phyloP scores from a whole-genome alignment of 23 red algal species.

The Gracilaria gracilis region DNA sequence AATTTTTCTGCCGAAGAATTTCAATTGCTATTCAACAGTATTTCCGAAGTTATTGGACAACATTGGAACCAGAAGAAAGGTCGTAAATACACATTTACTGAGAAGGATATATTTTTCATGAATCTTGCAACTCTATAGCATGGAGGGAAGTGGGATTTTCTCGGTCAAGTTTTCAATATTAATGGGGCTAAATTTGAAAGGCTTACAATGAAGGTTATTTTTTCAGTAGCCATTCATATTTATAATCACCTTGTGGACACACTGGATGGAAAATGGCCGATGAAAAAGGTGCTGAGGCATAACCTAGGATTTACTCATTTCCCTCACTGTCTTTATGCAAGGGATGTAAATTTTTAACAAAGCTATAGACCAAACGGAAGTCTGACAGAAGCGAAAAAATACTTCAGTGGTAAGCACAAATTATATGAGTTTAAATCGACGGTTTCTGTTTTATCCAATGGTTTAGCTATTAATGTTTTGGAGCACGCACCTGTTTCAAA shows the following conservation, averaged over 20 bases:
- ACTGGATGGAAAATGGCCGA: neutral
- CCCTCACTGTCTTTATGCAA: neutral
- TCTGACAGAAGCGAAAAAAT: neutral
- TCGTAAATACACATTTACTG: neutral
- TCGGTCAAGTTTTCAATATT: neutral
- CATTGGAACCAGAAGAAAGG: neutral
- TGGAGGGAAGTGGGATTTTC: neutral
- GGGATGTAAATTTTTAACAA: slow-evolving; percentile 8
- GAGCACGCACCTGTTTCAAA: neutral
- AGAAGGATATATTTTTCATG: slow-evolving; percentile 41
- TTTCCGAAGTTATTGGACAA: neutral
- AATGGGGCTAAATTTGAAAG: slow-evolving; percentile 2
- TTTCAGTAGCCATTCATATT: neutral
- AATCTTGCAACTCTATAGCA: slow-evolving; percentile 16
- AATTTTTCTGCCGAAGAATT: neutral
- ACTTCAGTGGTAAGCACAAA: slow-evolving; percentile 28
- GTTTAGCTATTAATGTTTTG: neutral
- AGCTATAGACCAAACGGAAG: neutral
- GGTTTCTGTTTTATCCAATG: slow-evolving; percentile 24
- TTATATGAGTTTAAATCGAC: neutral
- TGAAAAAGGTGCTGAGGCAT: neutral
- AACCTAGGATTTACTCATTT: neutral
- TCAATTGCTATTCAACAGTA: neutral
- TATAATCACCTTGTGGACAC: slow-evolving; percentile 3
- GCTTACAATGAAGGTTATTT: neutral